phyloP scores from a whole-genome alignment of 768 basidiomycete species.

The Suillus plorans region DNA sequence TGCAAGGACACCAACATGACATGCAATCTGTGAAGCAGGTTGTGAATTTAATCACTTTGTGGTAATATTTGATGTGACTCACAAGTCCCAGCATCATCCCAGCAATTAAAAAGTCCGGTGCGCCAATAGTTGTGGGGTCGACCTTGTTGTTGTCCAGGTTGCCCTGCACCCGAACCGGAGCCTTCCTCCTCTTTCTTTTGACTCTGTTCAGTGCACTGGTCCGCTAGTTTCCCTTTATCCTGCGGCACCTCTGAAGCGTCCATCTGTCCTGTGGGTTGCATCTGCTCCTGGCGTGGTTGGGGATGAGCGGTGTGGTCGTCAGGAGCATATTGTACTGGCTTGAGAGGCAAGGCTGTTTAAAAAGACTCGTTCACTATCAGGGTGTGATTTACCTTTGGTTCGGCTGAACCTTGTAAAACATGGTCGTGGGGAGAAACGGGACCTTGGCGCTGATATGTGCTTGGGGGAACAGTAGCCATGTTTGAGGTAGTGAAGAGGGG shows the following conservation, averaged over 20 bases:
- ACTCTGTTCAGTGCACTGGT: background rate
- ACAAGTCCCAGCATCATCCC: conserved; percentile 5
- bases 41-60: background rate
- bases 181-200: background rate
- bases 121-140: background rate
- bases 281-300: background rate
- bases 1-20: conserved; percentile 39
- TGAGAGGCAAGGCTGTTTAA: background rate
- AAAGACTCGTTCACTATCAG: background rate
- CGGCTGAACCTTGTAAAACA: background rate
- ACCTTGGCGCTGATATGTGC: background rate
- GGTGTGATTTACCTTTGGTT: background rate
- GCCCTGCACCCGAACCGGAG: background rate
- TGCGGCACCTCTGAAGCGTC: background rate
- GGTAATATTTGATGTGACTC: background rate
- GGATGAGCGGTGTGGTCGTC: background rate
- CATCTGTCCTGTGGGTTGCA: background rate
- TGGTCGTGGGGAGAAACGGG: background rate
- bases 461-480: background rate
- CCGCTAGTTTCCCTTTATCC: background rate
- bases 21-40: conserved; percentile 5
- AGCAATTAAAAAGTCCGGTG: conserved; percentile 2
- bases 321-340: background rate
- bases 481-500: background rate
- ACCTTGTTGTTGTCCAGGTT: background rate